phyloP scores from a whole-genome alignment of 768 basidiomycete species.

The Lyophyllum atratum region DNA sequence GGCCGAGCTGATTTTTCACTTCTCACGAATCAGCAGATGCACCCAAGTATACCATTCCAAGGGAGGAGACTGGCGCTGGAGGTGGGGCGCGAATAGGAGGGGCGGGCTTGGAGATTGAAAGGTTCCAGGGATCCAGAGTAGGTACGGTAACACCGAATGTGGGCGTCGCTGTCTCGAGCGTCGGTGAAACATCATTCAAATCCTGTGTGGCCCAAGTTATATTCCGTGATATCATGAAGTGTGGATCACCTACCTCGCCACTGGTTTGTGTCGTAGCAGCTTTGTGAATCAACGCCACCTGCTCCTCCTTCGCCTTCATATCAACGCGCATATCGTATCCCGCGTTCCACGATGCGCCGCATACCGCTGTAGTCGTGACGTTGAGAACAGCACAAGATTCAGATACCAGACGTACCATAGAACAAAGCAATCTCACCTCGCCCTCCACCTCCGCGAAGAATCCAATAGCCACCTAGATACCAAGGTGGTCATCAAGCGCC shows the following conservation, averaged over 20 bases:
- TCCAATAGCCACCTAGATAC: conserved; percentile 31
- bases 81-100: not conserved
- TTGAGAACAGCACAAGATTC: not conserved
- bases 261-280: conserved; percentile 39
- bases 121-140: conserved; percentile 36
- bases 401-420: conserved; percentile 32
- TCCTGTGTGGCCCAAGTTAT: conserved; percentile 22
- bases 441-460: conserved; percentile 38
- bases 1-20: not conserved
- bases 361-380: conserved; percentile 1
- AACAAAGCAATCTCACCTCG: conserved; percentile 38
- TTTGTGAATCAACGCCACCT: conserved; percentile 39
- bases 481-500: conserved; percentile 25
- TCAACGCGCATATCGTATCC: conserved; percentile 43
- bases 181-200: conserved; percentile 43
- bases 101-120: conserved; percentile 20
- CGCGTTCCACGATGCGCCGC: conserved; percentile 29
- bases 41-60: not conserved
- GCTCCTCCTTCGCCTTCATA: conserved; percentile 32
- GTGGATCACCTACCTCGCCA: conserved; percentile 34
- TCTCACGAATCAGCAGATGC: too few relatives aligned
- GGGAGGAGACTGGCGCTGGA: not conserved
- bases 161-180: conserved; percentile 44
- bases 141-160: conserved; percentile 42
- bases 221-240: not conserved